A percentile compares a stretch with the other conserved stretches of the same genome.
These are phyloP conservation scores for Aspergillus arachidicola DNA, from an alignment of 2,329 filamentous ascomycete species.

Conservation along the genomic window DNA sequence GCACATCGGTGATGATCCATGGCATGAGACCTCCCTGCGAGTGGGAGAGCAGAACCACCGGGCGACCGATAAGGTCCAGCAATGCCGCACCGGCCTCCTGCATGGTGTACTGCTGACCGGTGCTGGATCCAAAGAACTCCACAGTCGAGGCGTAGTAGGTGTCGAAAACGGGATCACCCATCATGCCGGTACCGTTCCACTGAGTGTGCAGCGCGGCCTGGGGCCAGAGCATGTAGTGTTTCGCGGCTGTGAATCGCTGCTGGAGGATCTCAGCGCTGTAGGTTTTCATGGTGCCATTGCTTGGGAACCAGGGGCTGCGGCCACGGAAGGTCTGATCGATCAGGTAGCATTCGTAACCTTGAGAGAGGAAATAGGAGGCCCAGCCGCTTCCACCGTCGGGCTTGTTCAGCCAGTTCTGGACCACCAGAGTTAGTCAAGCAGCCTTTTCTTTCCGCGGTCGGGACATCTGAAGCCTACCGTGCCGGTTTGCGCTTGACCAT, in stretches of 20 bases:
- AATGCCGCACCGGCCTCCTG: constrained; percentile 23
- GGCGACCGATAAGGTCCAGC: constrained; percentile 26
- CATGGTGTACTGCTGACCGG: constrained; percentile 21
- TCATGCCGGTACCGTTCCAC: constrained; percentile 41
- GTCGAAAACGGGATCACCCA: constrained; percentile 34
- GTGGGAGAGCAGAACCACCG: constrained; percentile 46
- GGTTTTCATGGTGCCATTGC: constrained; percentile 23
- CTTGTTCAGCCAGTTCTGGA: constrained; percentile 50
- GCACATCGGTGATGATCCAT: constrained; percentile 51
- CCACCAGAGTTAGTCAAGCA: not conserved
- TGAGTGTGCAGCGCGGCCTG: constrained; percentile 43
- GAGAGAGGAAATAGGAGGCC: constrained; percentile 50
- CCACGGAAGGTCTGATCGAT: constrained; percentile 44
- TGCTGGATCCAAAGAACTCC: constrained; percentile 19
- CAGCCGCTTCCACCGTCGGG: constrained; percentile 52
- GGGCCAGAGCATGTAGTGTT: constrained; percentile 34
- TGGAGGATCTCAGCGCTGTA: constrained; percentile 29
- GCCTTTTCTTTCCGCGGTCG: not conserved
- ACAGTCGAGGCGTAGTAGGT: constrained; percentile 27
- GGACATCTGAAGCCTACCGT: constrained; percentile 24
- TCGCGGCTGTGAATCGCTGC: constrained; percentile 36
- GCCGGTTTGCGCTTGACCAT: constrained; percentile 35
- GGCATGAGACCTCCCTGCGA: constrained; percentile 52
- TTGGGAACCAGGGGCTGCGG: constrained; percentile 30
- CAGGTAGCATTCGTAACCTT: constrained; percentile 52